Evolutionary conservation across 2,329 filamentous ascomycete genomes (phyloP).

Genomic region (Fusarium algeriense): DNA sequence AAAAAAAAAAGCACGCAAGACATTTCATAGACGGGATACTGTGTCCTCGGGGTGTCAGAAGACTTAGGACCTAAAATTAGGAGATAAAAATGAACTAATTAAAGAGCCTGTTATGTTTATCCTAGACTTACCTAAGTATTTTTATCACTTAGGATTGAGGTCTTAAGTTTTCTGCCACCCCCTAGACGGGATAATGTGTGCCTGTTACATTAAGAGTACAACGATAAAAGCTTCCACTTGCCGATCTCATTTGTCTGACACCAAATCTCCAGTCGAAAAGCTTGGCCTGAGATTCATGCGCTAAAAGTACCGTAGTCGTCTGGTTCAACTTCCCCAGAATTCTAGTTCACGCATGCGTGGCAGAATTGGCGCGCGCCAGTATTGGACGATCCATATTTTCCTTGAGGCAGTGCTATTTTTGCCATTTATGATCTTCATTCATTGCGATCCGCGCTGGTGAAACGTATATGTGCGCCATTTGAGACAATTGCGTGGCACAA

Average conservation of each 20-base stretch:
- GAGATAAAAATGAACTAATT: too few species aligned
- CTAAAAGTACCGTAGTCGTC: constrained; percentile 12
- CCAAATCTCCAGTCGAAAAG: constrained; percentile 26
- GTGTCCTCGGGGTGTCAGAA: too few species aligned
- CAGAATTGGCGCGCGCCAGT: constrained; percentile 22
- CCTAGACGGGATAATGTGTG: constrained; percentile 13
- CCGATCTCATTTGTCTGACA: constrained; percentile 32
- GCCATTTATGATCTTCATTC: constrained; percentile 1
- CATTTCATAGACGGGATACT: neutral
- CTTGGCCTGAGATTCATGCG: constrained; percentile 24
- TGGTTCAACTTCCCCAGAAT: constrained; percentile 31
- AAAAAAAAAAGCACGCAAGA: constrained; percentile 15
- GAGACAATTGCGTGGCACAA: constrained; percentile 41
- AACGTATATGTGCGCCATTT: constrained; percentile 31
- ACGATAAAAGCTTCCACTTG: constrained; percentile 18
- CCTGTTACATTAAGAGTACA: constrained; percentile 6
- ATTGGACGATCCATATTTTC: constrained; percentile 26
- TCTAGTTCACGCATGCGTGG: constrained; percentile 10
- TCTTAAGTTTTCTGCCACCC: too few species aligned
- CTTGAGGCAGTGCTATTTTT: constrained; percentile 14
- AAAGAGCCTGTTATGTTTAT: too few species aligned
- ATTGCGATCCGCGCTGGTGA: constrained; percentile 40
- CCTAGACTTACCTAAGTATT: neutral
- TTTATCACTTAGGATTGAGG: too few species aligned
- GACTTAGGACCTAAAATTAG: too few species aligned